These are phyloP conservation scores for Leccinum arenicola DNA, from an alignment of 768 basidiomycete genomes.

Conservation along the genomic window DNA sequence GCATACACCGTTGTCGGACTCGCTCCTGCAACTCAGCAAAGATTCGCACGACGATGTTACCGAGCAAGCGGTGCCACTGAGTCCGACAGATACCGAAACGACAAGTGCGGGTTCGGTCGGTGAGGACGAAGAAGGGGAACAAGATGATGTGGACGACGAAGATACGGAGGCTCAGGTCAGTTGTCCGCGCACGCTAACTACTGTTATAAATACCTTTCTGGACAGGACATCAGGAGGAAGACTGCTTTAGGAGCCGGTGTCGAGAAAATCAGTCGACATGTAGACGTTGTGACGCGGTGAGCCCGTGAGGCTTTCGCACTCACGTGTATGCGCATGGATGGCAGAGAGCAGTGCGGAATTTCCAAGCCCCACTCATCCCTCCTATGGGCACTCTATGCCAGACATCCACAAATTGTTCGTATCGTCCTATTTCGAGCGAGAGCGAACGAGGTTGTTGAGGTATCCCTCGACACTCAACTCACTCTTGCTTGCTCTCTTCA, in stretches of 20 bases:
- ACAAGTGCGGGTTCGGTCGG: slow-evolving; percentile 8
- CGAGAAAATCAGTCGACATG: slow-evolving; percentile 36
- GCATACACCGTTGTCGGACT: neutral
- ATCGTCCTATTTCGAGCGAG: neutral
- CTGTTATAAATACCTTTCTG: slow-evolving; percentile 6
- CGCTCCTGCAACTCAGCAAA: slow-evolving; percentile 9
- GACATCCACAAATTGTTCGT: neutral
- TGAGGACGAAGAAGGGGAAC: slow-evolving; percentile 14
- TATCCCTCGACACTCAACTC: neutral
- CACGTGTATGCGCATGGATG: neutral
- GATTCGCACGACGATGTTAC: neutral
- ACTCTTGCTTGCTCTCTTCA: neutral
- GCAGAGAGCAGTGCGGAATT: slow-evolving; percentile 8
- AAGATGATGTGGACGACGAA: slow-evolving; percentile 19
- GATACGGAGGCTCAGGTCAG: slow-evolving; percentile 23
- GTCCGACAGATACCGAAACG: slow-evolving; percentile 12
- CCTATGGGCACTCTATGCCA: slow-evolving; percentile 6
- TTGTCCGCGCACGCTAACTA: neutral
- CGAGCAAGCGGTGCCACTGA: slow-evolving; percentile 3
- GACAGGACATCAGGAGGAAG: slow-evolving; percentile 27
- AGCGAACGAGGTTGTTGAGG: neutral
- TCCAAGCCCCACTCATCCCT: slow-evolving; percentile 6
- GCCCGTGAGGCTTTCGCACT: neutral
- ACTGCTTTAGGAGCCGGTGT: slow-evolving; percentile 35
- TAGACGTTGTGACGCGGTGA: slow-evolving; percentile 21